Evolutionary conservation across 2,329 filamentous ascomycete genomes (phyloP).

Genomic region (Trichoderma sp.): DNA sequence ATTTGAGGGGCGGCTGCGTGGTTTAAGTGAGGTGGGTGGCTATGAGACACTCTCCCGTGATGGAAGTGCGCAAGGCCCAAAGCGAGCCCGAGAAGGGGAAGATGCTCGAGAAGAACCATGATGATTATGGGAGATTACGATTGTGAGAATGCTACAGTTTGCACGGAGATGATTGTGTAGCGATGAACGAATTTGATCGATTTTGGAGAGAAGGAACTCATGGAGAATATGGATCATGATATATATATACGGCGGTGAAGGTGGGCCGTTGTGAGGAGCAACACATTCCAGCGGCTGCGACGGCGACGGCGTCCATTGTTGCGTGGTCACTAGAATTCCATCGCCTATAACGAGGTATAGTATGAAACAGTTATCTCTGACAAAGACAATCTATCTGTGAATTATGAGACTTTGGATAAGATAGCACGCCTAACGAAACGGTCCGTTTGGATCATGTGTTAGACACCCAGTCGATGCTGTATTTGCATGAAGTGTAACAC

Average conservation of each 20-base stretch:
- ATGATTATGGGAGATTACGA: constrained; percentile 13
- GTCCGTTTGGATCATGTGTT: background rate
- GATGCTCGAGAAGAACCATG: constrained; percentile 33
- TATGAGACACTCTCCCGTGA: constrained; percentile 1
- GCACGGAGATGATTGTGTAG: background rate
- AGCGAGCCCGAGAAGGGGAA: constrained; percentile 29
- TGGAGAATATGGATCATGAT: background rate
- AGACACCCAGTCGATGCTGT: background rate
- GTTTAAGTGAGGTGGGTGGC: background rate
- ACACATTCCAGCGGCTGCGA: constrained; percentile 40
- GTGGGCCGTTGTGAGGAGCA: constrained; percentile 37
- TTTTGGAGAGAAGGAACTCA: background rate
- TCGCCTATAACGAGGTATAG: background rate
- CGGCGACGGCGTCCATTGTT: constrained; percentile 1
- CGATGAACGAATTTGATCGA: background rate
- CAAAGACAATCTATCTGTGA: background rate
- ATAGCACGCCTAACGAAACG: background rate
- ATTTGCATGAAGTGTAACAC: background rate
- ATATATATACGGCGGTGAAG: constrained; percentile 34
- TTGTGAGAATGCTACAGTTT: background rate
- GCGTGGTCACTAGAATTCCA: constrained; percentile 1
- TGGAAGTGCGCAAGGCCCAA: constrained; percentile 22
- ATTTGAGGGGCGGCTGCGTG: constrained; percentile 26
- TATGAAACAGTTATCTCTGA: background rate
- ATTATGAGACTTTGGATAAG: background rate